These are phyloP conservation scores for Hyaloscypha variabilis DNA, from an alignment of 495 filamentous ascomycete genomes.

Conservation along the genomic window DNA sequence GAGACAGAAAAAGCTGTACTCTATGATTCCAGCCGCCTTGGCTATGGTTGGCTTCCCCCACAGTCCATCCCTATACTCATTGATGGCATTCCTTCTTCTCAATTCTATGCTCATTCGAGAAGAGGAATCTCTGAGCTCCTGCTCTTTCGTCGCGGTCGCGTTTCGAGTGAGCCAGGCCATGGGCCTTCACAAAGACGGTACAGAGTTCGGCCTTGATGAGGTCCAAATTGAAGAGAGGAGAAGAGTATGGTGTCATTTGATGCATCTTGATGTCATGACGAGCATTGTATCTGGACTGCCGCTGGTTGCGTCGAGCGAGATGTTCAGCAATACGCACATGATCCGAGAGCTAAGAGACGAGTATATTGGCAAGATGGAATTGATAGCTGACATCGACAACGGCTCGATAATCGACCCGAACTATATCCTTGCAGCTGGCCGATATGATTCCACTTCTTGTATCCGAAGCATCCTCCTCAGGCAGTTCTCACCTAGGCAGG, in stretches of 20 bases:
- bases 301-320: not conserved
- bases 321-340: not conserved
- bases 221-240: not conserved
- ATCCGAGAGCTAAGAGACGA: no score
- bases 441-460: no score
- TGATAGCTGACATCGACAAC: no score
- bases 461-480: no score
- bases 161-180: not conserved
- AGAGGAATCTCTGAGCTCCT: not conserved
- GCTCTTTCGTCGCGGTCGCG: not conserved
- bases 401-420: no score
- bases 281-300: not conserved
- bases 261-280: not conserved
- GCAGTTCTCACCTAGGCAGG: no score
- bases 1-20: no score
- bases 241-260: not conserved
- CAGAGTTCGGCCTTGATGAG: not conserved
- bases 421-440: no score
- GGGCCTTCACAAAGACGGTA: not conserved
- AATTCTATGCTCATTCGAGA: not conserved
- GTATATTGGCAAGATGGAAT: no score
- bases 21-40: not conserved
- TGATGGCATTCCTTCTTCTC: not conserved
- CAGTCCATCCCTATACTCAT: not conserved
- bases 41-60: not conserved